These are phyloP conservation scores for Heimioporus retisporus DNA, from an alignment of 1,284 basidiomycete genomes.

Conservation along the genomic window DNA sequence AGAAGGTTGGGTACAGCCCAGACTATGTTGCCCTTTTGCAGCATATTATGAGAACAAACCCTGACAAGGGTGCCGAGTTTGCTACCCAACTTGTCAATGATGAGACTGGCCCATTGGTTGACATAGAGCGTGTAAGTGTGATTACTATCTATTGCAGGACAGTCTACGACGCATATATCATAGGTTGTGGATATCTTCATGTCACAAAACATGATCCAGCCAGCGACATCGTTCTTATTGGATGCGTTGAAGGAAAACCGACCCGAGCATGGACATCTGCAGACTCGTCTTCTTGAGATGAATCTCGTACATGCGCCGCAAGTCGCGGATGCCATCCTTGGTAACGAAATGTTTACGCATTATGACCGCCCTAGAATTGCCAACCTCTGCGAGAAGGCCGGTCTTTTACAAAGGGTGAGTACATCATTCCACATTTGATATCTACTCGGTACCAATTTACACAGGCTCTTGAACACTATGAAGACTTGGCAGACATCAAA, in stretches of 20 bases:
- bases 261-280: conserved; percentile 96
- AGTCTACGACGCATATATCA: conserved; percentile 16
- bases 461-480: conserved; percentile 98
- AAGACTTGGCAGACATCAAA: conserved; percentile 98
- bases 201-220: conserved; percentile 99
- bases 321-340: conserved; percentile 98
- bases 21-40: conserved; percentile 97
- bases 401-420: conserved; percentile 90
- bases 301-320: conserved; percentile 98
- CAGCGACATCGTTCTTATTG: conserved; percentile 97
- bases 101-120: conserved; percentile 93
- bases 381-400: conserved; percentile 99
- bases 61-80: conserved; percentile 99
- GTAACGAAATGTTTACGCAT: conserved; percentile 99
- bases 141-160: background rate
- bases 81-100: conserved; percentile 97
- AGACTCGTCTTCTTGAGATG: conserved; percentile 98
- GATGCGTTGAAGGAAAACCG: conserved; percentile 99
- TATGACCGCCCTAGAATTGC: conserved; percentile 98
- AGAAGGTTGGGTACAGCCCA: conserved; percentile 96
- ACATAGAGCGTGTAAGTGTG: conserved; percentile 85
- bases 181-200: conserved; percentile 99
- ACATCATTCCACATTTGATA: conserved; percentile 3
- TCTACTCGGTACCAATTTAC: conserved; percentile 22
- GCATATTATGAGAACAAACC: conserved; percentile 97